phyloP scores from a whole-genome alignment of 1,284 basidiomycete genomes.

The Cronartium quercuum region DNA sequence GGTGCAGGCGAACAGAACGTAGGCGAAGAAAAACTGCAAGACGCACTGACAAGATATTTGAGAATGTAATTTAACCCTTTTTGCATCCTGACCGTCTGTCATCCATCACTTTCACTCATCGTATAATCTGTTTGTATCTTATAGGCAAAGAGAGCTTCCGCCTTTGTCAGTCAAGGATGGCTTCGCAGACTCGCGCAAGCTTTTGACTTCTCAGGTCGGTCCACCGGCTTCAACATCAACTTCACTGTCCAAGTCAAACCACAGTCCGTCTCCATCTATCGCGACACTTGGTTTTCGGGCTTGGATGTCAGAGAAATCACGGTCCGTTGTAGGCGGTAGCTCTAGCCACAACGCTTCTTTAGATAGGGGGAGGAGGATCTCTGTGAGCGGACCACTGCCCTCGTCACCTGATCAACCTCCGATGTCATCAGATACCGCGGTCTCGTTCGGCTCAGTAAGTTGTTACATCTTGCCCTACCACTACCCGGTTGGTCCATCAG shows the following conservation, averaged over 20 bases:
- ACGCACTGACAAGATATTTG: conserved; percentile 22
- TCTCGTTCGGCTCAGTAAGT: background rate
- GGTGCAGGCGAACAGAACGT: background rate
- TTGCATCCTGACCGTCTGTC: too few relatives aligned
- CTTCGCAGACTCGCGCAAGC: background rate
- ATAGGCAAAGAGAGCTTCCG: conserved; percentile 14
- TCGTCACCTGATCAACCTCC: background rate
- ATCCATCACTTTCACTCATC: background rate
- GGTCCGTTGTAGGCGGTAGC: conserved; percentile 1
- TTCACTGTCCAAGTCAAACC: background rate
- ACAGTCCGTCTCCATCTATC: background rate
- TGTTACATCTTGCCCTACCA: too few relatives aligned
- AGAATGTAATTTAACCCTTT: background rate
- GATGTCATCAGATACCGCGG: background rate
- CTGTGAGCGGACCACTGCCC: background rate
- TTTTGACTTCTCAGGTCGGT: background rate
- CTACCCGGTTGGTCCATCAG: too few relatives aligned
- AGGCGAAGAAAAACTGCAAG: conserved; percentile 3
- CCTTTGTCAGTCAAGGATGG: background rate
- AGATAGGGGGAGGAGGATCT: background rate
- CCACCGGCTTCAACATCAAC: background rate
- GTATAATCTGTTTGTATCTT: background rate
- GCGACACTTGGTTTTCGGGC: conserved; percentile 16
- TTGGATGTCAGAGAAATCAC: conserved; percentile 15
- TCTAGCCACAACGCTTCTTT: background rate